Evolutionary conservation across 352 stramenopile genomes (phyloP), one percentile per base, ranked within the genome.

Genomic region (Phytophthora syringae): DNA sequence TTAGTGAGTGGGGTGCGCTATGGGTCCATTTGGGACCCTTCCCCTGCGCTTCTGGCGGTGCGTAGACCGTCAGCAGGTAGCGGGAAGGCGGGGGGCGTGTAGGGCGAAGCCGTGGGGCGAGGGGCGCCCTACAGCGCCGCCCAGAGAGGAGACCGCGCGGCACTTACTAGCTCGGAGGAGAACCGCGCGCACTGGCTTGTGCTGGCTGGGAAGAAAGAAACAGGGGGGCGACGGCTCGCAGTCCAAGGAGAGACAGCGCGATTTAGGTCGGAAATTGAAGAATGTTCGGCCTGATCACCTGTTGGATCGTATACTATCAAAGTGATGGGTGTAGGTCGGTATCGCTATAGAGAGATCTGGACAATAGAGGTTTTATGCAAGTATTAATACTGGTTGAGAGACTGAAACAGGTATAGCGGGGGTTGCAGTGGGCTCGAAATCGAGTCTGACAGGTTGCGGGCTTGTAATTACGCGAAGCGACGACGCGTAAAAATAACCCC

Each of bases 171-270:
- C 56, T 74, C 47, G 25, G 55, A 72, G 40, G 44, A 64, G 64
- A 57, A 39, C 48, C 64, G 53, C 34, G 63, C 53, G 58, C 64
- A 72, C 70, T 77, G 40, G 49, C 59, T 74, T 57, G 67, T 77
- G 64, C 57, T 76, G 55, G 63, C 56, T 60, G 45, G 50, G 53
- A 77, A 63, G 65, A 77, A 74, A 77, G 70, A 77, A 77, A 69
- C 45, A 74, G 65, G 62, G 61, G 59, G 67, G 58, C 67, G 64
- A 70, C 67, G 68, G 40, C 57, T 73, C 68, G 68, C 56, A 70
- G 45, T 28, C 62, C 50, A 61, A 73, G 64, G 52, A 67, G 59
- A 69, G 57, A 72, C 64, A 69, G 59, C 52, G 54, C 43, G 56
- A 64, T 70, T 64, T 61, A 63, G 52, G 25, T 62, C 51, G 11